Evolutionary conservation across 202 grass and related monocot genomes (phyloP), one percentile per base, ranked within the genome.

Genomic region (Zizania palustris): DNA sequence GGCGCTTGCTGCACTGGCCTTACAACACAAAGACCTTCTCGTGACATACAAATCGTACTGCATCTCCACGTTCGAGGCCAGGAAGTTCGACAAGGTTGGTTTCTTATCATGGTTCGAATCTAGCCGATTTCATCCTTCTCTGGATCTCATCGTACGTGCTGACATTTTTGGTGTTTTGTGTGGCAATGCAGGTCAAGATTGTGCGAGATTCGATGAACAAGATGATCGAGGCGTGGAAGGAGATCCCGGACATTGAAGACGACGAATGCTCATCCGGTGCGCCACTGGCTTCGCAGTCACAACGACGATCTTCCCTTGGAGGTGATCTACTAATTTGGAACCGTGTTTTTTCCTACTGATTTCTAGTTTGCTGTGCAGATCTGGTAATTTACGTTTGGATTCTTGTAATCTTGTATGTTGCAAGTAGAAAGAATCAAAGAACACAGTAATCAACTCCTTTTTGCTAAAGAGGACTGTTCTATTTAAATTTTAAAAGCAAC

Each of bases 141-240:
- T 73, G 37, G 54, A 86, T 88, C 75, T 90, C 46, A 38, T 18
- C 35, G 4, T 74, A 38, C 22, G 18, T 4, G 16, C 28, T 68
- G 67, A 76, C 21, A 39, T 45, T 79, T 71, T 12, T n/a, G 50
- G 10, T 60, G 22, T 78, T 16, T 37, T 76, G 19, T 73, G 41
- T 11, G 38, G 20, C 35, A 92, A 90, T 95, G 87, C 49, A 99
- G 96, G 96, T 95, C 50, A 99, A 99, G 82, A 90, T 92, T 69
- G 96, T 99, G 40, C 80, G 91, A 50, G 96, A 99, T 63, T 90
- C 91, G 1, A 95, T 95, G 92, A 95, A 75, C 67, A 64, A 65
- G 72, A 99, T 99, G 96, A 81, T 99, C 61, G 85, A 99, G 74
- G 89, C 82, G 9, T 95, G 92, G 96, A 95, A 88, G 74, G 89